Conservation (phyloP, 2,329 filamentous ascomycete species). For the Pestalotiopsis fici region DNA sequence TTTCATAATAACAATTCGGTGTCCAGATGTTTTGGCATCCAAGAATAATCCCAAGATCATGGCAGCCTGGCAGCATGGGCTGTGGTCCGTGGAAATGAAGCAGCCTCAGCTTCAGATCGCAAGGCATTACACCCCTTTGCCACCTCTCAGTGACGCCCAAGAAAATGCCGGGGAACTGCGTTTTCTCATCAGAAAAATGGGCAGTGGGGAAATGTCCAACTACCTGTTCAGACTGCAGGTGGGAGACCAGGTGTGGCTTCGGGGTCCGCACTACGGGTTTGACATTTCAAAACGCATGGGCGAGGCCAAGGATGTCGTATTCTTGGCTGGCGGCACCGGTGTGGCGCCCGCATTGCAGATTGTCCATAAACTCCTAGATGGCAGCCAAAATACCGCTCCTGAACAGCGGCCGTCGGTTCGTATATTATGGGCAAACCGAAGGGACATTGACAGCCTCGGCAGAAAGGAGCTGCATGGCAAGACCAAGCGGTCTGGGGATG, state of each 20-base stretch:
- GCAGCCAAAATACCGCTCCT: constrained; percentile 20
- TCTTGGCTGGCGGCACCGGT: constrained; percentile 90
- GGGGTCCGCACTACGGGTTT: constrained; percentile 78
- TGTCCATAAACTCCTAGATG: constrained; percentile 60
- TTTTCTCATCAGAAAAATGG: constrained; percentile 78
- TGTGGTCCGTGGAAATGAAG: constrained; percentile 92
- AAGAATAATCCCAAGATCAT: constrained; percentile 21
- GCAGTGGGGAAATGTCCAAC: constrained; percentile 80
- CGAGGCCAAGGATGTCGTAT: constrained; percentile 61
- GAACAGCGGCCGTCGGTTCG: constrained; percentile 51
- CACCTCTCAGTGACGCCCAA: constrained; percentile 41
- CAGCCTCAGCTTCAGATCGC: constrained; percentile 94
- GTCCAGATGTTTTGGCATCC: constrained; percentile 31
- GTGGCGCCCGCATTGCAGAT: constrained; percentile 88
- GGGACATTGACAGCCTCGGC: constrained; percentile 64
- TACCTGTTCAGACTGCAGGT: constrained; percentile 70
- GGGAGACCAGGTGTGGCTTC: constrained; percentile 69
- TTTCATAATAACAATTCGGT: constrained; percentile 67
- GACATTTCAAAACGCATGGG: constrained; percentile 40
- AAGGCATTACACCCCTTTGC: constrained; percentile 87
- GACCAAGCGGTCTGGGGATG: constrained; percentile 7
- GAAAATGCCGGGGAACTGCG: constrained; percentile 51
- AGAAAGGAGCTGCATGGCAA: constrained; percentile 51
- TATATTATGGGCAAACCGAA: constrained; percentile 82
- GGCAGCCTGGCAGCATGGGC: constrained; percentile 59